Percentiles rank a stretch among this genome's conserved stretches.
Conservation (phyloP, 1,284 basidiomycete genomes). For the Ceratobasidium sp. region DNA sequence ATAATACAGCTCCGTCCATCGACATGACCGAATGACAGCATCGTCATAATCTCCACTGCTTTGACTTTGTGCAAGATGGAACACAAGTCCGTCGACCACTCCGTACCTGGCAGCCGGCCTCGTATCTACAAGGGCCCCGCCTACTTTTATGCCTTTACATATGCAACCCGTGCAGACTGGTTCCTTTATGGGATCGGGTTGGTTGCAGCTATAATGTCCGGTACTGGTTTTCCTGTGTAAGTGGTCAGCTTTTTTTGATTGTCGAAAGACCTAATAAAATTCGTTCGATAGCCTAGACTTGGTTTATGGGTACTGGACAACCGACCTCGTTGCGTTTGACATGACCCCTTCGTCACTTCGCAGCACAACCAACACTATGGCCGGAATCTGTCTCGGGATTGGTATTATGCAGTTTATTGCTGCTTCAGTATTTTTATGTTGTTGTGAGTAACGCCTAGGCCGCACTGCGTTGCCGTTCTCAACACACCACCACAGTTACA, state of each 20-base stretch:
- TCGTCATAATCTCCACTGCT: too few relatives aligned
- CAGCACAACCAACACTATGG: slow-evolving; percentile 23
- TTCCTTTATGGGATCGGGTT: slow-evolving; percentile 4
- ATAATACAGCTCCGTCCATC: slow-evolving; percentile 11
- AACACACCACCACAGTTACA: slow-evolving; percentile 44
- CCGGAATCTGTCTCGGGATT: slow-evolving; percentile 16
- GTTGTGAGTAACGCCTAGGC: slow-evolving; percentile 9
- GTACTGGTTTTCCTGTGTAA: slow-evolving; percentile 31
- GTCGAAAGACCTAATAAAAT: too few relatives aligned
- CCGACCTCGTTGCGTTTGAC: neutral
- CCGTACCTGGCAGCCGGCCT: neutral
- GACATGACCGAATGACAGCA: too few relatives aligned
- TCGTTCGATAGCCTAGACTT: neutral
- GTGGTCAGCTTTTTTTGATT: neutral
- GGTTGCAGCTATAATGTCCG: slow-evolving; percentile 14
- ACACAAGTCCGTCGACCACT: neutral
- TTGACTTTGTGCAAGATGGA: too few relatives aligned
- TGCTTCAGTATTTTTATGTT: slow-evolving; percentile 16
- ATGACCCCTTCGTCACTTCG: neutral
- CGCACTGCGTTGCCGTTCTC: neutral
- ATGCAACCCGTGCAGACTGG: slow-evolving; percentile 26
- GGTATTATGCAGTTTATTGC: slow-evolving; percentile 22
- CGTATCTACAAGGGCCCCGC: slow-evolving; percentile 7
- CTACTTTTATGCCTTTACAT: slow-evolving; percentile 30
- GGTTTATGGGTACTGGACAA: slow-evolving; percentile 28